phyloP scores from a whole-genome alignment of 495 filamentous ascomycete genomes.

The Penicillium paradoxum region DNA sequence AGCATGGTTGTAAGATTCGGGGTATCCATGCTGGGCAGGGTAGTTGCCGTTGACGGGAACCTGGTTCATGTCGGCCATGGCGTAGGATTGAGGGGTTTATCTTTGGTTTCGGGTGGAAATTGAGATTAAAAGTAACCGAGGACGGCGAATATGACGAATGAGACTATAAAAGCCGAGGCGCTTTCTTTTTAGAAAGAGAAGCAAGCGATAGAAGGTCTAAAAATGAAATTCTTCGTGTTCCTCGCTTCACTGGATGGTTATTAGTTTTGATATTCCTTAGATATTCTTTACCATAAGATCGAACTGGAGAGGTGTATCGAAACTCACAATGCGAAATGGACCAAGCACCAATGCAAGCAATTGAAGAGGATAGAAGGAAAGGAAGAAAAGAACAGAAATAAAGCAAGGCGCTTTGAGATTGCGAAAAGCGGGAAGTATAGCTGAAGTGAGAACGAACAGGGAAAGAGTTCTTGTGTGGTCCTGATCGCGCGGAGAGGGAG shows the following conservation, averaged over 20 bases:
- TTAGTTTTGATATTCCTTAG: neutral
- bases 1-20: constrained; percentile 37
- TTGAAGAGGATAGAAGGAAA: constrained; percentile 18
- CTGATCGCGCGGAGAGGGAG: constrained; percentile 5
- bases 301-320: constrained; percentile 1
- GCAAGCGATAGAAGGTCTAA: constrained; percentile 10
- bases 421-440: constrained; percentile 22
- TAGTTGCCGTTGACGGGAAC: constrained; percentile 45
- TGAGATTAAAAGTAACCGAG: constrained; percentile 18
- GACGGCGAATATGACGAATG: constrained; percentile 3
- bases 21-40: constrained; percentile 38
- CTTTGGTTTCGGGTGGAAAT: constrained; percentile 11
- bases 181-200: neutral
- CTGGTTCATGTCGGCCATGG: constrained; percentile 43
- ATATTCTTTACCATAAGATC: neutral
- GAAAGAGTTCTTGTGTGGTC: constrained; percentile 32
- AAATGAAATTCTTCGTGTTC: constrained; percentile 10
- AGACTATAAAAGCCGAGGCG: neutral
- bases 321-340: constrained; percentile 37
- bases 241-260: constrained; percentile 19
- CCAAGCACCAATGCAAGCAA: constrained; percentile 24
- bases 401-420: constrained; percentile 8
- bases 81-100: constrained; percentile 17
- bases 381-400: constrained; percentile 16
- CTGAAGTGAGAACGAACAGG: constrained; percentile 8